Base-by-base conservation (phyloP, 495 filamentous ascomycete species). In the Xylaria grammica region DNA sequence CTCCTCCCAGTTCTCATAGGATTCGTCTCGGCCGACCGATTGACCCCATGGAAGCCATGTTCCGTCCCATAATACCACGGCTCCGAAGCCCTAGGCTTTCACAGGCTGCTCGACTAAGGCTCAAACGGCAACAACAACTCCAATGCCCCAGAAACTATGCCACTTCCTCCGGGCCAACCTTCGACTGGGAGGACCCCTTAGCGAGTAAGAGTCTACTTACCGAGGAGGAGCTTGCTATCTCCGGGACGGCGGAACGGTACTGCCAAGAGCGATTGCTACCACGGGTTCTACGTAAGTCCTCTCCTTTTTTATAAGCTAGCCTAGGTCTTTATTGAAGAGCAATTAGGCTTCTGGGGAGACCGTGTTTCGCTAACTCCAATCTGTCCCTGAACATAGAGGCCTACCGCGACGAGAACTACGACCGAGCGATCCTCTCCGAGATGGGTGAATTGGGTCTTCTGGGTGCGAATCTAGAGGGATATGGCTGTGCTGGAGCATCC, bases 371-470 rank as follows among this genome's bases (percentile, higher is more conserved):
- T 54, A 20, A 59, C 54, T 69, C 44, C n/a, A 65, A 51, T 6
- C 29, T 17, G 17, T 17, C 29, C 24, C 42, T 54, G 3, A 46
- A 9, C 13, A 68, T 67, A 97, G 95, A 98, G 79, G 96, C 95
- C 65, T 97, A 97, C 79, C 87, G 95, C 67, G 90, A 94, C 64
- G 95, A 99, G 77, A 73, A 96, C 73, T 99, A 94, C 77, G 95
- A 99, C 76, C 85, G 84, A 59, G 85, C 87, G 62, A 97, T 99
- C 51, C 84, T 98, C 24, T 84, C 86, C 71, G 95, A 99, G 78
- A 99, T 99, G 95, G 95, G 95, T 62, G 93, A 96, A 69, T 79
- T 99, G 17, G 95, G 95, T 36, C 84, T 99, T 0, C 82, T 99
- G 11, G 95, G 95, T 32, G 90, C 95, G 50, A 96, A 90, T 34